A percentile compares a stretch with the other conserved stretches of the same genome.
Evolutionary conservation across 179 eudicot genomes (phyloP).

Genomic region (Dionaea muscipula): DNA sequence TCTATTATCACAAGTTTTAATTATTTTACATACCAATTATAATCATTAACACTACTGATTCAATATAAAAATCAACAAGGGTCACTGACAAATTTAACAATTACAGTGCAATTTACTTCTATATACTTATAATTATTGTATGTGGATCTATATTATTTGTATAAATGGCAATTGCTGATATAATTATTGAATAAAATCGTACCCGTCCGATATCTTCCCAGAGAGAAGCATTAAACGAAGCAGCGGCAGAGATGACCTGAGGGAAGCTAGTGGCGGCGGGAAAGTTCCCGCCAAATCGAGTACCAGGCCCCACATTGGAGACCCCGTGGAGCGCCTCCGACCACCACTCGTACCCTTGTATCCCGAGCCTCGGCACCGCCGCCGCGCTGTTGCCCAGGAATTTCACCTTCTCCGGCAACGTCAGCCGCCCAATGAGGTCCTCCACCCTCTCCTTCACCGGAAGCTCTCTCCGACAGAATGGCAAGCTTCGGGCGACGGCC

Average conservation of each 20-base stretch:
- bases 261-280: constrained; percentile 66
- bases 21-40: too few species aligned
- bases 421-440: constrained; percentile 41
- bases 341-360: constrained; percentile 61
- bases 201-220: constrained; percentile 73
- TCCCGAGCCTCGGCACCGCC: constrained; percentile 48
- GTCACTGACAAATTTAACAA: too few species aligned
- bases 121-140: too few species aligned
- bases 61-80: too few species aligned
- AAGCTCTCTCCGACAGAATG: constrained; percentile 26
- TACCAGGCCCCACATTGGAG: constrained; percentile 60
- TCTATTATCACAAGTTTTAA: too few species aligned
- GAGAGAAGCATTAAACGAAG: constrained; percentile 49
- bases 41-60: too few species aligned
- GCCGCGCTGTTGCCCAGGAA: constrained; percentile 42
- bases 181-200: not conserved
- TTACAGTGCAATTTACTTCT: too few species aligned
- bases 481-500: constrained; percentile 14
- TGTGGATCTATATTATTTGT: too few species aligned
- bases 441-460: constrained; percentile 27
- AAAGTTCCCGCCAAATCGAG: constrained; percentile 45
- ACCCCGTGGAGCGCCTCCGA: constrained; percentile 69
- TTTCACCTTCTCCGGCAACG: constrained; percentile 45
- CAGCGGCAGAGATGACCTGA: constrained; percentile 55
- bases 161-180: too few species aligned